Conservation (phyloP, 495 filamentous ascomycete genomes). For the Penicillium antarcticum region DNA sequence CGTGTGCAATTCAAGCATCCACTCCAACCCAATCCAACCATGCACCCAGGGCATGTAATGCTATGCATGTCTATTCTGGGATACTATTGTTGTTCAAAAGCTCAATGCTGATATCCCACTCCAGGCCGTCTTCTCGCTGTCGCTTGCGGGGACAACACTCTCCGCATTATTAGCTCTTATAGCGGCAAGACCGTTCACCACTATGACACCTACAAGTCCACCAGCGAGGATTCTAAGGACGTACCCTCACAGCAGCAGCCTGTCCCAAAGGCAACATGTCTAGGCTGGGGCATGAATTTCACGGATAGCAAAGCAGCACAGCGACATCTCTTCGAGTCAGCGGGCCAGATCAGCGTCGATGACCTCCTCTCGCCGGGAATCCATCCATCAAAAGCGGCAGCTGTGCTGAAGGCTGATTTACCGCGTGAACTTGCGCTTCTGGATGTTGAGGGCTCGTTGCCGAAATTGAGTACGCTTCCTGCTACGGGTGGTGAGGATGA, state of each 20-base stretch:
- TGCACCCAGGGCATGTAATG: too few relatives aligned
- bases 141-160: slow-evolving; percentile 68
- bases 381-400: slow-evolving; percentile 35
- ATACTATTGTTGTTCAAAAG: too few relatives aligned
- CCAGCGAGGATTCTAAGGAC: slow-evolving; percentile 9
- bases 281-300: slow-evolving; percentile 73
- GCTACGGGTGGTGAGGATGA: slow-evolving; percentile 46
- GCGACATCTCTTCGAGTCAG: slow-evolving; percentile 37
- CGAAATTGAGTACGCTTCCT: slow-evolving; percentile 71
- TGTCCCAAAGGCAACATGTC: slow-evolving; percentile 50
- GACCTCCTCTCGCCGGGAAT: slow-evolving; percentile 38
- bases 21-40: too few relatives aligned
- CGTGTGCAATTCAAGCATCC: slow-evolving; percentile 10
- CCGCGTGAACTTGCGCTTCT: slow-evolving; percentile 73
- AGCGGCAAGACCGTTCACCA: slow-evolving; percentile 75
- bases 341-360: slow-evolving; percentile 38
- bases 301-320: slow-evolving; percentile 52
- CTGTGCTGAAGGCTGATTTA: slow-evolving; percentile 56
- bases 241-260: slow-evolving; percentile 26
- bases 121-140: slow-evolving; percentile 71
- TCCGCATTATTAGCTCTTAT: slow-evolving; percentile 71
- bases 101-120: neutral
- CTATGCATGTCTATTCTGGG: too few relatives aligned
- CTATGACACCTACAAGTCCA: slow-evolving; percentile 35
- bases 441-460: slow-evolving; percentile 76